These are phyloP conservation scores for Podaxis sp. DNA, from an alignment of 768 basidiomycete species.

Conservation along the genomic window DNA sequence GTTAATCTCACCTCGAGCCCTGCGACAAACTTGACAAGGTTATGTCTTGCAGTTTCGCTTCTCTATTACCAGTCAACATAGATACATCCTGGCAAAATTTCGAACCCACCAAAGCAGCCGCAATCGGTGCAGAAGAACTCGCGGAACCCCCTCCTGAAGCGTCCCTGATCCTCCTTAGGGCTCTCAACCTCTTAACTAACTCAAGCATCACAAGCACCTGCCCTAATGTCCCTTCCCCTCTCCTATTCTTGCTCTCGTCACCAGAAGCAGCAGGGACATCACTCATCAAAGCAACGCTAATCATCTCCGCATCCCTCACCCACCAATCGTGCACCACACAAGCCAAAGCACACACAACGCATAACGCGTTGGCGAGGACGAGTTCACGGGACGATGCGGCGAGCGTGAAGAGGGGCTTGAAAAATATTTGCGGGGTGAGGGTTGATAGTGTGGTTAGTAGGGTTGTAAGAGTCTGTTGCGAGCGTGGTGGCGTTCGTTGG, in stretches of 20 bases:
- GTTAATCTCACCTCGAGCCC: constrained; percentile 58
- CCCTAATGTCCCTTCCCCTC: constrained; percentile 44
- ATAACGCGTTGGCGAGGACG: constrained; percentile 59
- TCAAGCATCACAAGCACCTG: constrained; percentile 64
- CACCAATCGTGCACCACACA: constrained; percentile 63
- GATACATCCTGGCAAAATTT: not conserved
- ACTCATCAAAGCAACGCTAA: constrained; percentile 66
- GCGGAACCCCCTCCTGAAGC: not conserved
- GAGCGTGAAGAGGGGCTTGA: constrained; percentile 69
- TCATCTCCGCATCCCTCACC: constrained; percentile 72
- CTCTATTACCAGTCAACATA: constrained; percentile 20
- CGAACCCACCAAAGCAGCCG: constrained; percentile 27
- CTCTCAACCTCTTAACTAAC: constrained; percentile 52
- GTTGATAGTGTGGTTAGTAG: constrained; percentile 54
- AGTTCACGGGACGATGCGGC: constrained; percentile 64
- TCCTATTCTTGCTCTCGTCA: constrained; percentile 25
- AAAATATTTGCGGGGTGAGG: constrained; percentile 62
- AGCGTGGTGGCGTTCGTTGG: not conserved
- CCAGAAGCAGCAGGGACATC: constrained; percentile 30
- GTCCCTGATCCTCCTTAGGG: constrained; percentile 43
- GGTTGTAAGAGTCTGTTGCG: constrained; percentile 32
- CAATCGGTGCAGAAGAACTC: not conserved
- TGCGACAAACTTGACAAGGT: constrained; percentile 46
- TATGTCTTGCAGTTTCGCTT: constrained; percentile 29
- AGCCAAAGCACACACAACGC: constrained; percentile 49